Base-by-base conservation (phyloP, 2,329 filamentous ascomycete species). In the Penicillium sp. region DNA sequence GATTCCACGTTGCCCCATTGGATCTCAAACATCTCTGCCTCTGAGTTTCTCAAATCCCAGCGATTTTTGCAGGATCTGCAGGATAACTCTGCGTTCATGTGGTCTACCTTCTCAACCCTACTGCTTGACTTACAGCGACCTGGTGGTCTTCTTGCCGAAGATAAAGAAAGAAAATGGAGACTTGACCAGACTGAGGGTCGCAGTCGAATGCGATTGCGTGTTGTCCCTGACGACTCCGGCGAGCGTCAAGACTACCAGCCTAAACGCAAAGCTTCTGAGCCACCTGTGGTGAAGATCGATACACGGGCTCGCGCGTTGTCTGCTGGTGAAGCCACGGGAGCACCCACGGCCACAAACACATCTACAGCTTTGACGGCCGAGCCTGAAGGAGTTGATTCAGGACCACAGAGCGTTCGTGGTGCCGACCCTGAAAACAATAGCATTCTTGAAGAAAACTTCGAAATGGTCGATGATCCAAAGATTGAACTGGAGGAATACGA, bases 161-260 rank as follows among this genome's bases (percentile, higher is more conserved):
- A 75, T 0, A 69, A 72, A 2, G 62, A 75, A 1, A 71, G 72
- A 0, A 93, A 84, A 60, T 98, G 90, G 90, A 88, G 90, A 54
- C 76, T 98, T 10, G 92, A 98, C 58, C 82, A 93, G 54, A 96
- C 92, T 0, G 92, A 98, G 67, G 90, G 92, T 8, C 82, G 89
- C 8, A 95, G 95, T 60, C 82, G 93, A 12, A 96, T 96, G 87
- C 80, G 93, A 11, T 73, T 95, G 53, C 80, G 92, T 17, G 77
- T 95, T 34, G 73, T 95, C 1, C 85, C 89, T 1, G 89, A 95
- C 57, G 77, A 78, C 39, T 76, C 77, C 0, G 71, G 74, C 1
- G 74, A 79, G 15, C 75, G 81, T 37, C 80, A 85, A 39, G 78
- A 84, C 31, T 94, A 89, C 54, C 85, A 89, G 51, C 87, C 92